phyloP scores from a whole-genome alignment of 129 eudicot genomes.

The Solidago caesia region DNA sequence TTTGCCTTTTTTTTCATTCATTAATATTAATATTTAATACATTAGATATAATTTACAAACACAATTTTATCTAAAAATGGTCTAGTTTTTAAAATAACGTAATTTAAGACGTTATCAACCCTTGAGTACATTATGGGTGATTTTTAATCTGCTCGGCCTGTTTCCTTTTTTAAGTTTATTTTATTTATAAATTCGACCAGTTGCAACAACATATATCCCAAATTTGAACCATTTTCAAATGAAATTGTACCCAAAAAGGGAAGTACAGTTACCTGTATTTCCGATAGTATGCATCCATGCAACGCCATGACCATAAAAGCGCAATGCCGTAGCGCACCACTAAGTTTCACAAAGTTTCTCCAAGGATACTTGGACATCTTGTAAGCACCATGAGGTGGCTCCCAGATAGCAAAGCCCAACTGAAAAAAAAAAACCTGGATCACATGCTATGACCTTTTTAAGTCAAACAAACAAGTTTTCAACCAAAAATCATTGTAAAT shows the following conservation, averaged over 20 bases:
- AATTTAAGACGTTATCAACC: neutral
- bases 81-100: neutral
- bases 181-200: neutral
- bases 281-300: conserved; percentile 86
- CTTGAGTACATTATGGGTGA: too few species aligned
- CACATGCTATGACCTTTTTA: conserved; percentile 5
- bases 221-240: neutral
- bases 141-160: too few species aligned
- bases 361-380: conserved; percentile 76
- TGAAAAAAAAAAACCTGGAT: conserved; percentile 26
- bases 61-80: neutral
- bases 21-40: neutral
- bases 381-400: conserved; percentile 91
- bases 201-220: neutral
- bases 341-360: conserved; percentile 67
- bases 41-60: neutral
- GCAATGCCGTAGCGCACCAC: conserved; percentile 82
- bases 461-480: conserved; percentile 4
- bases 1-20: too few species aligned
- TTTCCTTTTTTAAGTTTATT: too few species aligned
- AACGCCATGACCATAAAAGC: conserved; percentile 90
- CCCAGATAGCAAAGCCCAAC: conserved; percentile 90
- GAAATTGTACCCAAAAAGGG: neutral
- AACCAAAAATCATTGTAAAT: conserved; percentile 8
- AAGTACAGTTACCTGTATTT: conserved; percentile 66